Evolutionary conservation across 352 stramenopile genomes (phyloP).

Genomic region (Pythium scleroteichum): DNA sequence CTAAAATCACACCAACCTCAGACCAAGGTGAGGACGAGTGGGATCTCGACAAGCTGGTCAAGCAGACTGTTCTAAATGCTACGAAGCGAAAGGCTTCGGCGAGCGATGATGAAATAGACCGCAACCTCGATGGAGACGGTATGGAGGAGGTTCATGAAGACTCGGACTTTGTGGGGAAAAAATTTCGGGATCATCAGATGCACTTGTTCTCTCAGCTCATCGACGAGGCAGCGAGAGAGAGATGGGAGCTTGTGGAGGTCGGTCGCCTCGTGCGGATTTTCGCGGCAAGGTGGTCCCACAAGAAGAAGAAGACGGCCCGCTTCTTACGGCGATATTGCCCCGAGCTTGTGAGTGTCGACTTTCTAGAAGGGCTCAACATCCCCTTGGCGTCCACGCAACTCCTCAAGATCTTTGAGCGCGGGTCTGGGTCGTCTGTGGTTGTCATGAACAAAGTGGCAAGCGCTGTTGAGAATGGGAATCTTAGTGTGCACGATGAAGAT

Average conservation of each 20-base stretch:
- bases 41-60: slow-evolving; percentile 25
- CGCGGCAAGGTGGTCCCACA: slow-evolving; percentile 52
- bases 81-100: neutral
- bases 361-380: slow-evolving; percentile 75
- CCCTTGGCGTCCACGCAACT: slow-evolving; percentile 55
- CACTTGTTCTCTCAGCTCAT: slow-evolving; percentile 76
- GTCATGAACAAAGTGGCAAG: slow-evolving; percentile 78
- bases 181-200: slow-evolving; percentile 24
- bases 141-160: neutral
- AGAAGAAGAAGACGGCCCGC: slow-evolving; percentile 52
- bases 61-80: slow-evolving; percentile 7
- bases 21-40: slow-evolving; percentile 20
- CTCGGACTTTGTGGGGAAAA: slow-evolving; percentile 8
- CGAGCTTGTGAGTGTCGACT: slow-evolving; percentile 86
- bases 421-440: slow-evolving; percentile 55
- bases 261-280: slow-evolving; percentile 82
- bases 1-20: neutral
- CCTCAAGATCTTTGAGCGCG: slow-evolving; percentile 66
- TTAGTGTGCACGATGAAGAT: slow-evolving; percentile 53
- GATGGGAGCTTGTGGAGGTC: slow-evolving; percentile 80
- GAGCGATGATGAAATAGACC: slow-evolving; percentile 5
- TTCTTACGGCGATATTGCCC: slow-evolving; percentile 68
- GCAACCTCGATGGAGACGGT: neutral
- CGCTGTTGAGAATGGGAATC: slow-evolving; percentile 67
- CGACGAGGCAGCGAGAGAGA: slow-evolving; percentile 68